Percentiles rank a stretch among this genome's conserved stretches.
Evolutionary conservation across 495 filamentous ascomycete species (phyloP).

Genomic region (Neurospora sp.): DNA sequence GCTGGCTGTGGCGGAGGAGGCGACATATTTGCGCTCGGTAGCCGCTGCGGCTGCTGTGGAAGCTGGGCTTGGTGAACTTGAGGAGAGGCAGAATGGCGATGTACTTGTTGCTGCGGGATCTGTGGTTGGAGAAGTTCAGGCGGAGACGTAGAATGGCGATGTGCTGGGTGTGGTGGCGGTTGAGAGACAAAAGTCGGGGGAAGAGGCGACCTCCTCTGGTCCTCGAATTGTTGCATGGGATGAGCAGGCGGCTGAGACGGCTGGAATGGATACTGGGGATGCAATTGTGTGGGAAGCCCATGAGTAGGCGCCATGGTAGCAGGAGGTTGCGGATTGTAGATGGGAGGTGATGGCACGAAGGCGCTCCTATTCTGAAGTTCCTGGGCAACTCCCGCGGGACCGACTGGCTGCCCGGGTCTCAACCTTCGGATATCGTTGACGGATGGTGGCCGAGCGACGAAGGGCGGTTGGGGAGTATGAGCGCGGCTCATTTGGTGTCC

Average conservation of each 20-base stretch:
- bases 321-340: constrained; percentile 67
- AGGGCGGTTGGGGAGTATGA: constrained; percentile 71
- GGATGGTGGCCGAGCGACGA: constrained; percentile 69
- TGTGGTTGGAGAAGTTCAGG: constrained; percentile 35
- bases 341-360: constrained; percentile 76
- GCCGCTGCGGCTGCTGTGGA: constrained; percentile 23
- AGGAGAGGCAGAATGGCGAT: constrained; percentile 36
- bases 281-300: constrained; percentile 36
- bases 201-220: constrained; percentile 53
- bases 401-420: constrained; percentile 58
- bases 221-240: constrained; percentile 53
- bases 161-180: constrained; percentile 8
- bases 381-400: constrained; percentile 7
- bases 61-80: constrained; percentile 27
- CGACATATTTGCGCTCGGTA: constrained; percentile 22
- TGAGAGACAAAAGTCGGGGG: constrained; percentile 48
- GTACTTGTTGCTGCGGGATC: constrained; percentile 40
- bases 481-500: constrained; percentile 44
- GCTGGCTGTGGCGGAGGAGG: constrained; percentile 24
- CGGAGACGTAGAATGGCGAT: constrained; percentile 20
- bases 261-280: constrained; percentile 40
- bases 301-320: constrained; percentile 38
- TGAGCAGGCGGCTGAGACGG: constrained; percentile 26
- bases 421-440: constrained; percentile 63
- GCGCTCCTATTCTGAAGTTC: constrained; percentile 54